phyloP scores from a whole-genome alignment of 169 alveolate genomes.

The Eimeria praecox region DNA sequence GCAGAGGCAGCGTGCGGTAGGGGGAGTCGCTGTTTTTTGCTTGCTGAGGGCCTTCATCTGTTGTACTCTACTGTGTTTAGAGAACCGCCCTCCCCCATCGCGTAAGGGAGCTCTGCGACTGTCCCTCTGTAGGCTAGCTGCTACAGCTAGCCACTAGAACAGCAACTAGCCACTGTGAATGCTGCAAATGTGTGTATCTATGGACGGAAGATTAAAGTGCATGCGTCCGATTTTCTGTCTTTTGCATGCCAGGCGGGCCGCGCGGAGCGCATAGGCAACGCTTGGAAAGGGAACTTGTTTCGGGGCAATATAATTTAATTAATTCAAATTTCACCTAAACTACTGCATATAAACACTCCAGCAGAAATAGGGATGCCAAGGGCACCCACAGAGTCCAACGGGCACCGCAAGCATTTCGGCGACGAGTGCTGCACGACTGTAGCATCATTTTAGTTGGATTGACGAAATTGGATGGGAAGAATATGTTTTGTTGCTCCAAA shows the following conservation, averaged over 20 bases:
- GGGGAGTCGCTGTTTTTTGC: not conserved
- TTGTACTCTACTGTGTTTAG: not conserved
- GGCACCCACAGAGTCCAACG: slow-evolving; percentile 24
- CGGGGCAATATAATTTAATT: not conserved
- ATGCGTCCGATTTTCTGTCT: not conserved
- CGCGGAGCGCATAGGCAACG: not conserved
- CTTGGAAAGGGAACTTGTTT: not conserved
- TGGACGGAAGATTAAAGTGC: not conserved
- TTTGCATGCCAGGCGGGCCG: slow-evolving; percentile 14
- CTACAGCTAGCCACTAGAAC: not conserved
- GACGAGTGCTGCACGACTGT: slow-evolving; percentile 2
- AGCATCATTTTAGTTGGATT: not conserved
- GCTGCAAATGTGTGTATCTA: not conserved
- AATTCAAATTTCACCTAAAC: not conserved
- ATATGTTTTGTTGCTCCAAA: not conserved
- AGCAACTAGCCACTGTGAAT: not conserved
- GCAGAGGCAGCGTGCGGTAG: not conserved
- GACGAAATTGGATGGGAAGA: not conserved
- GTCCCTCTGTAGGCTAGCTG: not conserved
- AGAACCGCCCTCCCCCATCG: not conserved
- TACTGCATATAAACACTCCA: not conserved
- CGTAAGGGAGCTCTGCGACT: not conserved
- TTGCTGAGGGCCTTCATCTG: not conserved
- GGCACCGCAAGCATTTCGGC: slow-evolving; percentile 18
- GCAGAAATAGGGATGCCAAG: not conserved